Base-by-base conservation (phyloP, 83 land plant genomes). In the Isoetes engelmannii region DNA sequence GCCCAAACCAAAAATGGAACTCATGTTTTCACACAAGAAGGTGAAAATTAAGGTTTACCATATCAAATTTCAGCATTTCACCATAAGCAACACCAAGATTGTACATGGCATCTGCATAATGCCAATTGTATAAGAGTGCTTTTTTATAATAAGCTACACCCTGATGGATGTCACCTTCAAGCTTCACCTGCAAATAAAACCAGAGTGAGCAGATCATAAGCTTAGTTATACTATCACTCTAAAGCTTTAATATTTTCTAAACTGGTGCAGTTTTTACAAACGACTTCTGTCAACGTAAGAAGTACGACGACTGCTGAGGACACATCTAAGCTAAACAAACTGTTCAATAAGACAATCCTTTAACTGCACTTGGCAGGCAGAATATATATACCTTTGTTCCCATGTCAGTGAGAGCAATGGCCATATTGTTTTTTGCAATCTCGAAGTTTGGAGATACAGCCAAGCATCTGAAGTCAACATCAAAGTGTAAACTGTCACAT, bases 51-150 rank as follows among this genome's bases (percentile, higher is more conserved):
- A 28, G 37, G 37, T 28, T 28, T 67, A 93, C 96, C 98, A 84
- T 90, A 64, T 93, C 96, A 82, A 90, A 93, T 69, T 87, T 87
- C 69, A 93, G 81, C 88, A 89, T 83, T 79, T 93, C 98, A 48
- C 98, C 98, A 79, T 93, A 93, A 5, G 98, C 96, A 69, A 90
- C 98, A 54, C 98, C 98, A 46, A 93, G 84, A 75, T 93, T 93
- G 70, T 93, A 93, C 98, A 93, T 87, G 15, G 98, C 92, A 83
- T 93, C 98, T 67, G 96, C 98, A 87, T 93, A 93, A 62, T 87
- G 98, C 98, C 98, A 93, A 60, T 93, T 93, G 61, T 90, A 93
- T 45, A 79, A 80, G 75, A 93, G 71, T 13, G 98, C 98, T 72
- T 83, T 93, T 76, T 90, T 90, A 76, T 93, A 90, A 65, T 81